Conservation (phyloP, 495 filamentous ascomycete genomes). For the Podospora tetraspora region DNA sequence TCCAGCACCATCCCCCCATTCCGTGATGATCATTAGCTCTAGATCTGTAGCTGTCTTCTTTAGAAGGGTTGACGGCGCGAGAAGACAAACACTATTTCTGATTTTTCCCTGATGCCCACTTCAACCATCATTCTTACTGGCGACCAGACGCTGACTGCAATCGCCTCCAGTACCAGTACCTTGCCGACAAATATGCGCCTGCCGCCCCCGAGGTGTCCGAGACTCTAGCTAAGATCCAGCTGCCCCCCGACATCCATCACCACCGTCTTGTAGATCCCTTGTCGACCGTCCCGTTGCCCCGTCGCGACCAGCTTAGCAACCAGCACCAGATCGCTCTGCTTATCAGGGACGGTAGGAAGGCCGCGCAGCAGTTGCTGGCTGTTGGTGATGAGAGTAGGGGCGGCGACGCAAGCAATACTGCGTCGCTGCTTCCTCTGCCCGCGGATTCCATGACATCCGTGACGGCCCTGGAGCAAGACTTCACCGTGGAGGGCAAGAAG, state of each 20-base stretch:
- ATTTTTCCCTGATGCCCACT: constrained; percentile 32
- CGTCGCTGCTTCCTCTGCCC: constrained; percentile 37
- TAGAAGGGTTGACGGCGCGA: constrained; percentile 36
- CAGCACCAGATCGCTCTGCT: constrained; percentile 51
- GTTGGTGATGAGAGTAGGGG: constrained; percentile 32
- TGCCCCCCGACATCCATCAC: constrained; percentile 46
- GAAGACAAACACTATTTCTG: constrained; percentile 43
- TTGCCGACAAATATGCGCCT: constrained; percentile 55
- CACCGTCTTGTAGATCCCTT: constrained; percentile 36
- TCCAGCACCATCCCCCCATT: constrained; percentile 11
- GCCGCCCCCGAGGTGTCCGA: constrained; percentile 48
- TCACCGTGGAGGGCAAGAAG: constrained; percentile 58
- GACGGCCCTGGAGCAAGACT: constrained; percentile 58
- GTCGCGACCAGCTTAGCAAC: constrained; percentile 31
- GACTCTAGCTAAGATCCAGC: constrained; percentile 51
- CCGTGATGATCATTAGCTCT: constrained; percentile 66
- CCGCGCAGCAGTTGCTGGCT: constrained; percentile 41
- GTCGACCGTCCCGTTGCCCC: constrained; percentile 48
- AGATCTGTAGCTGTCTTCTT: constrained; percentile 57
- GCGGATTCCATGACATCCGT: constrained; percentile 41
- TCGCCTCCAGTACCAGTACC: constrained; percentile 43
- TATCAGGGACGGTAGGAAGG: constrained; percentile 51
- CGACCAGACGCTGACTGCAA: constrained; percentile 16
- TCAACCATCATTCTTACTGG: constrained; percentile 7
- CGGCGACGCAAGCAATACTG: constrained; percentile 34